A percentile compares a stretch with the other conserved stretches of the same genome.
Evolutionary conservation across 805 yeast species (phyloP).

Genomic region (Grigorovia yakushimaensis): DNA sequence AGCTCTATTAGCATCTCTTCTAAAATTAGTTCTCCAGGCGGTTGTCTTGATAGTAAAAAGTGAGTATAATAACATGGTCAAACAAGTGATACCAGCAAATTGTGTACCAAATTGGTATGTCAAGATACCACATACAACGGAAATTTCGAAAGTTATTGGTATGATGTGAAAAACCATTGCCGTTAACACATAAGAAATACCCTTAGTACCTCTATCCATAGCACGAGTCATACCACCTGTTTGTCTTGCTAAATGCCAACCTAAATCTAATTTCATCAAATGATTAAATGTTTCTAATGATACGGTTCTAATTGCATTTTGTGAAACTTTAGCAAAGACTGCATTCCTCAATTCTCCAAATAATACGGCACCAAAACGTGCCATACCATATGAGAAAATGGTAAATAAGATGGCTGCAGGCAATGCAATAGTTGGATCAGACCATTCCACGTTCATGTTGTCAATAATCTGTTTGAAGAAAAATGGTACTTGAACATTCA

Average conservation of each 20-base stretch:
- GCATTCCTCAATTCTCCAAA: conserved; percentile 95
- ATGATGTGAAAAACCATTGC: conserved; percentile 98
- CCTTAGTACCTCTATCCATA: conserved; percentile 95
- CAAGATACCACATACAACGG: conserved; percentile 85
- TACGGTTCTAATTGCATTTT: conserved; percentile 82
- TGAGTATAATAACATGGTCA: conserved; percentile 84
- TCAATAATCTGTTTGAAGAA: conserved; percentile 84
- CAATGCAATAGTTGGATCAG: conserved; percentile 49
- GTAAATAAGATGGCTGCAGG: conserved; percentile 46
- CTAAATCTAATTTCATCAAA: conserved; percentile 70
- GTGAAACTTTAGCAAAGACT: conserved; percentile 90
- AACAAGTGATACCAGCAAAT: conserved; percentile 81
- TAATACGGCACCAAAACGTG: conserved; percentile 87
- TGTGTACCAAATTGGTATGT: conserved; percentile 85
- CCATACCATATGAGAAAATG: conserved; percentile 83
- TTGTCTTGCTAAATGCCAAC: conserved; percentile 83
- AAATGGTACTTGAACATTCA: conserved; percentile 94
- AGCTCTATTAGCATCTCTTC: conserved; percentile 83
- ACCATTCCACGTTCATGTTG: conserved; percentile 88
- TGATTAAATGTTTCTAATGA: conserved; percentile 83
- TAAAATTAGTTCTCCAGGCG: conserved; percentile 89
- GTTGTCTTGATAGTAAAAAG: conserved; percentile 85
- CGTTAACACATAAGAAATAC: conserved; percentile 82
- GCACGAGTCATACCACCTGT: conserved; percentile 96
- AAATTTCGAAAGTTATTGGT: conserved; percentile 86